These are phyloP conservation scores for Amorphotheca resinae DNA, from an alignment of 495 filamentous ascomycete genomes.

Conservation along the genomic window DNA sequence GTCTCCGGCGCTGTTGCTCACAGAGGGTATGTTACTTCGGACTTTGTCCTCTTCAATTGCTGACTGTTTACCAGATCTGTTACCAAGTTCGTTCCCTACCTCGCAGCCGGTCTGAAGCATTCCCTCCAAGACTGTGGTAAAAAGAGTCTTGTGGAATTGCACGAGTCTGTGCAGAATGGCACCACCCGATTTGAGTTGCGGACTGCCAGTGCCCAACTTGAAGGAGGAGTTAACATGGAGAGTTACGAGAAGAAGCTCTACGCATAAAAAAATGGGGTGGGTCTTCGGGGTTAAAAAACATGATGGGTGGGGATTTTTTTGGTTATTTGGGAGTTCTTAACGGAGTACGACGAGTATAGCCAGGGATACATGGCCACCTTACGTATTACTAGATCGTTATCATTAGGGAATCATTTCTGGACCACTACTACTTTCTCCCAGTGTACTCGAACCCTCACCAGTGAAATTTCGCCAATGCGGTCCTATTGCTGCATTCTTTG, in stretches of 20 bases:
- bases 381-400: too few species aligned
- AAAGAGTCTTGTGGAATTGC: constrained; percentile 61
- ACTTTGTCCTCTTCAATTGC: neutral
- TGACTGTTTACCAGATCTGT: constrained; percentile 42
- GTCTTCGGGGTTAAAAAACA: too few species aligned
- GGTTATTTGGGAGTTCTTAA: too few species aligned
- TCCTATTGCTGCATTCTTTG: too few species aligned
- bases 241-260: constrained; percentile 99
- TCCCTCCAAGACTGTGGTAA: constrained; percentile 91
- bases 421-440: too few species aligned
- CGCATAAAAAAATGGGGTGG: too few species aligned
- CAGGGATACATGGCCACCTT: too few species aligned
- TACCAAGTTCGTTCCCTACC: constrained; percentile 89
- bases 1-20: constrained; percentile 62
- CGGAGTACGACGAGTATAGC: too few species aligned
- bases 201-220: constrained; percentile 85
- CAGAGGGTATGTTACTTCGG: constrained; percentile 33
- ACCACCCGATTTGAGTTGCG: constrained; percentile 84
- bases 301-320: too few species aligned
- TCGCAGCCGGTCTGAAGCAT: constrained; percentile 91
- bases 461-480: too few species aligned
- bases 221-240: constrained; percentile 95
- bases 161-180: constrained; percentile 62
- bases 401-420: too few species aligned
- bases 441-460: too few species aligned